Conservation (phyloP, 2,329 filamentous ascomycete species). For the Plectosphaerella sp. region DNA sequence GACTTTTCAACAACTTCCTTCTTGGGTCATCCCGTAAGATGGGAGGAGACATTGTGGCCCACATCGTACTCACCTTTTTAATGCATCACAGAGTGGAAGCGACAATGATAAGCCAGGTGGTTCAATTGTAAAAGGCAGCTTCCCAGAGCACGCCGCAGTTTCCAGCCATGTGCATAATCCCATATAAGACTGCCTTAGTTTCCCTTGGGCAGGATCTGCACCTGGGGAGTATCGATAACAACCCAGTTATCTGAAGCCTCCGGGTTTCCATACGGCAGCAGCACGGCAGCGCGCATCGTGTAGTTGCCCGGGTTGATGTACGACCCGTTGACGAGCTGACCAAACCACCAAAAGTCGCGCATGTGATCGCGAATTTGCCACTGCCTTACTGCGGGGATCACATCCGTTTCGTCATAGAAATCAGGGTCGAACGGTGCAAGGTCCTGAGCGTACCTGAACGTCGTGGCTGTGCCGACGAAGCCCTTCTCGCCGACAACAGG, state of each 20-base stretch:
- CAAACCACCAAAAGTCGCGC: slow-evolving; percentile 34
- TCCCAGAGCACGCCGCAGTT: too few relatives aligned
- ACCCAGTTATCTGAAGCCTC: background rate
- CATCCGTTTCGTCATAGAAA: background rate
- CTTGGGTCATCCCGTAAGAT: too few relatives aligned
- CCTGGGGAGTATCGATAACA: background rate
- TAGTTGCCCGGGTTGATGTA: slow-evolving; percentile 35
- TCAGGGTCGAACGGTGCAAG: background rate
- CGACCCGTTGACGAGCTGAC: slow-evolving; percentile 34
- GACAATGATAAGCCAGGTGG: too few relatives aligned
- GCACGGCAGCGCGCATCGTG: slow-evolving; percentile 15
- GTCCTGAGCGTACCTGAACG: background rate
- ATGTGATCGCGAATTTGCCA: background rate
- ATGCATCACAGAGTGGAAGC: too few relatives aligned
- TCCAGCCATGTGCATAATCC: too few relatives aligned
- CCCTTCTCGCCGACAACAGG: slow-evolving; percentile 6
- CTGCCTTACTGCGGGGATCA: background rate
- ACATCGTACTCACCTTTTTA: too few relatives aligned
- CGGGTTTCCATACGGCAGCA: background rate
- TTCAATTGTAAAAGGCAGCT: too few relatives aligned
- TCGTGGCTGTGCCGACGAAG: slow-evolving; percentile 1
- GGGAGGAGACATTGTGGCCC: too few relatives aligned
- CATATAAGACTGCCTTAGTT: too few relatives aligned
- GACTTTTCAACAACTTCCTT: too few relatives aligned
- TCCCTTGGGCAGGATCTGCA: slow-evolving; percentile 1